Base-by-base conservation (phyloP, 2,329 filamentous ascomycete species). In the Tolypocladium sp. region DNA sequence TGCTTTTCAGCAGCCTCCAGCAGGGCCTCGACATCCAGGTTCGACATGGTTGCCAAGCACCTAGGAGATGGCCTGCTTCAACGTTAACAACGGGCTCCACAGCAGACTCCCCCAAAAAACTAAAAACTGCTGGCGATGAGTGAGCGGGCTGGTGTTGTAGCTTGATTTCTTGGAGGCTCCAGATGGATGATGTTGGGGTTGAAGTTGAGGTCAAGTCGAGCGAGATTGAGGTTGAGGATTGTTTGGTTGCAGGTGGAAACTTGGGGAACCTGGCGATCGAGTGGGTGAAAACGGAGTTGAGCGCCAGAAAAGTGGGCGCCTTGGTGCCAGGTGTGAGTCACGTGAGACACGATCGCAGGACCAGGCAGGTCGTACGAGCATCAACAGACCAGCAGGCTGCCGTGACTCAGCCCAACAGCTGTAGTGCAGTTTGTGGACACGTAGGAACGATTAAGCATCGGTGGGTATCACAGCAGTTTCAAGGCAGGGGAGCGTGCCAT, bases 1-100 rank as follows among this genome's bases (percentile, higher is more conserved):
- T 81, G 79, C 71, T 86, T 87, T 57, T 90, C 90, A 63, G 90
- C 91, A 57, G 89, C 90, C 75, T 96, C 92, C 66, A 97, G 86
- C 64, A 97, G 83, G 65, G 91, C 91, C 80, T 97, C 92, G 68
- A 97, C 91, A 71, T 96, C 91, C 66, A 82, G 71, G 59, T 74
- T 77, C 57, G 78, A 74, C 79, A 82, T 82, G 63, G 44, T 55
- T n/a, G 46, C 52, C 54, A 5, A n/a, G 37, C 33, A 33, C 56
- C n/a, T 27, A 9, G 42, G 41, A 17, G 37, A 64, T 74, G 65
- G 61, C 58, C 64, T 66, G 60, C 59, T 57, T 53, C 56, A 56
- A 25, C 17, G 58, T 54, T 37, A 53, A 57, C 46, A 44, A 46
- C 17, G 20, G 55, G 55, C 20, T 33, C 41, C 27, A 33, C 38